Evolutionary conservation across 768 basidiomycete genomes (phyloP).

Genomic region (Macrolepiota dolichaula): DNA sequence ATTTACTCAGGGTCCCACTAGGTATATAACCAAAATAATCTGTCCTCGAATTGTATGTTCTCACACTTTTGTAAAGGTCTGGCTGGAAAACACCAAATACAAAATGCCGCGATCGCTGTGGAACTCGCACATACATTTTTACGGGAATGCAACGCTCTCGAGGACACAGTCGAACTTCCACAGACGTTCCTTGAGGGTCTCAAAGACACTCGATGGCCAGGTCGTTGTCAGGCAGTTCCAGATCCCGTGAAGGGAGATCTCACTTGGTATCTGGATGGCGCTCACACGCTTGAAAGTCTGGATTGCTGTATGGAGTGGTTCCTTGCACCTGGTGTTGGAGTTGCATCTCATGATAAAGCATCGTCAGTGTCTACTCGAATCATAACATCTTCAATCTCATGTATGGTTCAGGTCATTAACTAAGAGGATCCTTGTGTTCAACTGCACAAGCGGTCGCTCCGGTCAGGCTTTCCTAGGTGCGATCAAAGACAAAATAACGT

Average conservation of each 20-base stretch:
- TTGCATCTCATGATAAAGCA: conserved; percentile 25
- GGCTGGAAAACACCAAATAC: conserved; percentile 79
- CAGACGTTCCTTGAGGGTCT: conserved; percentile 59
- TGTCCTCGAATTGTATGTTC: not conserved
- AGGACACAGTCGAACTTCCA: conserved; percentile 37
- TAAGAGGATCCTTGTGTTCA: conserved; percentile 79
- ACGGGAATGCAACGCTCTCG: conserved; percentile 20
- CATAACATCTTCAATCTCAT: conserved; percentile 5
- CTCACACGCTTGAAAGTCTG: conserved; percentile 91
- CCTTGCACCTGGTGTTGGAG: conserved; percentile 52
- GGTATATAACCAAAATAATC: conserved; percentile 57
- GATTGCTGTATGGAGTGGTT: conserved; percentile 90
- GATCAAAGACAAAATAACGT: conserved; percentile 49
- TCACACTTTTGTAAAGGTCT: conserved; percentile 53
- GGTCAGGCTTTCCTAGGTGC: conserved; percentile 66
- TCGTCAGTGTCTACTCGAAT: not conserved
- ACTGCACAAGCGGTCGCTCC: conserved; percentile 90
- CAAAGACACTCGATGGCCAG: conserved; percentile 80
- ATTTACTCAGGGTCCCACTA: conserved; percentile 40
- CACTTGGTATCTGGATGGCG: conserved; percentile 94
- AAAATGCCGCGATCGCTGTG: conserved; percentile 87
- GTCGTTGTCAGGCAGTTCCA: conserved; percentile 81
- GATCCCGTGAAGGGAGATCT: conserved; percentile 52
- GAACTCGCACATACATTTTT: conserved; percentile 70
- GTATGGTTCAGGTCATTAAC: conserved; percentile 18